A percentile compares a stretch with the other conserved stretches of the same genome.
Evolutionary conservation across 2,329 filamentous ascomycete genomes (phyloP).

Genomic region (Microcyclospora pomicola): DNA sequence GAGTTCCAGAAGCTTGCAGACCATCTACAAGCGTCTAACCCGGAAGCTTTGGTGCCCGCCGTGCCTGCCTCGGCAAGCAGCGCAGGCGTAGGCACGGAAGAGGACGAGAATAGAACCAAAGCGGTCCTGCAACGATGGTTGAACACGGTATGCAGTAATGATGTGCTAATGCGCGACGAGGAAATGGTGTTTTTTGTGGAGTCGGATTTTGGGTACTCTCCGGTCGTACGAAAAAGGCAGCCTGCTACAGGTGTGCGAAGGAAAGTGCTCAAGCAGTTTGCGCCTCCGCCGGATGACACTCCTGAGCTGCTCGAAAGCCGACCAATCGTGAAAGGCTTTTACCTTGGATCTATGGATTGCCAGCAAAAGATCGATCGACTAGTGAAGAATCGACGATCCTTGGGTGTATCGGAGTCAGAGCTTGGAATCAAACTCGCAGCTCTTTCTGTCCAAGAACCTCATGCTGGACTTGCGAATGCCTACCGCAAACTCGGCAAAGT

Average conservation of each 20-base stretch:
- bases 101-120: conserved; percentile 85
- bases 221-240: conserved; percentile 88
- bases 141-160: conserved; percentile 82
- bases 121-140: conserved; percentile 85
- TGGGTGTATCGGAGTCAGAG: conserved; percentile 84
- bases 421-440: conserved; percentile 79
- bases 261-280: conserved; percentile 96
- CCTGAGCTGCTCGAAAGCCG: conserved; percentile 83
- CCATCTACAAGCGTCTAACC: conserved; percentile 93
- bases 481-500: conserved; percentile 92
- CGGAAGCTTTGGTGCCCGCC: conserved; percentile 84
- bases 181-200: conserved; percentile 99
- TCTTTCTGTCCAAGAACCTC: conserved; percentile 82
- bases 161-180: conserved; percentile 85
- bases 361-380: conserved; percentile 92
- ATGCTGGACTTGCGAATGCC: conserved; percentile 73
- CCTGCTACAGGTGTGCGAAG: conserved; percentile 88
- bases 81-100: conserved; percentile 87
- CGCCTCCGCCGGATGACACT: conserved; percentile 91
- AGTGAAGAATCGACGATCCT: conserved; percentile 77
- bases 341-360: conserved; percentile 89
- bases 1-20: conserved; percentile 95
- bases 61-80: conserved; percentile 91
- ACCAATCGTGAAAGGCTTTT: conserved; percentile 88
- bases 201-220: conserved; percentile 95